A percentile compares a stretch with the other conserved stretches of the same genome.
phyloP scores from a whole-genome alignment of 148 eudicot species.

The Heliamphora exappendiculata region DNA sequence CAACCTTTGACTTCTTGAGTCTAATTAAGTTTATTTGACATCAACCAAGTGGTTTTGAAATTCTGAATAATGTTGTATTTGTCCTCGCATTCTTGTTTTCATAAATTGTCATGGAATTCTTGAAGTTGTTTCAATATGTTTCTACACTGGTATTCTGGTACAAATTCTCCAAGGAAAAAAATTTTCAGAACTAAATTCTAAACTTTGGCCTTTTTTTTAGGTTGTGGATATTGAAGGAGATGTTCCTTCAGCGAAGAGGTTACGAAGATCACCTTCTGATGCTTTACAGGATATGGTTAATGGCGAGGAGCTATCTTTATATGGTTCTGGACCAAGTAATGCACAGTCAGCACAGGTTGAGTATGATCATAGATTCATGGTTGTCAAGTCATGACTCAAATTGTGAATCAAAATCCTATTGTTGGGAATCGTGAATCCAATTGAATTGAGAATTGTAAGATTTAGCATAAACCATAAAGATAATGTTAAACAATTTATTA shows the following conservation, averaged over 20 bases:
- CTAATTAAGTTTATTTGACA: neutral
- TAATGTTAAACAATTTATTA: no score
- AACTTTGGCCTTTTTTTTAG: conserved; percentile 25
- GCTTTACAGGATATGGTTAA: conserved; percentile 76
- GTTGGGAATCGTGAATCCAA: no score
- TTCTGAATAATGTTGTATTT: neutral
- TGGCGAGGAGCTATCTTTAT: conserved; percentile 79
- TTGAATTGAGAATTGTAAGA: no score
- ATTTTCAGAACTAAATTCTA: neutral
- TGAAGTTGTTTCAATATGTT: neutral
- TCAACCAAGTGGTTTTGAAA: neutral
- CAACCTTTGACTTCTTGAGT: neutral
- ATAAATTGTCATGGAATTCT: neutral
- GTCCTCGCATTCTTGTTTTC: neutral
- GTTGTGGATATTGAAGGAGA: conserved; percentile 88
- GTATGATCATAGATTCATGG: no score
- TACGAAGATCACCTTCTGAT: conserved; percentile 79
- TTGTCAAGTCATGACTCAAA: no score
- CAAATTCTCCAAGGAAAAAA: neutral
- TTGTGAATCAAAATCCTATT: no score
- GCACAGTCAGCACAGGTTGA: conserved; percentile 80
- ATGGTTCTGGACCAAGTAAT: conserved; percentile 72
- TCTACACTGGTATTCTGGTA: neutral
- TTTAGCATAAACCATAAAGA: no score
- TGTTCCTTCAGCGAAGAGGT: conserved; percentile 57